These are phyloP conservation scores for Quercus robur DNA, from an alignment of 306 rosid genomes.

Conservation along the genomic window DNA sequence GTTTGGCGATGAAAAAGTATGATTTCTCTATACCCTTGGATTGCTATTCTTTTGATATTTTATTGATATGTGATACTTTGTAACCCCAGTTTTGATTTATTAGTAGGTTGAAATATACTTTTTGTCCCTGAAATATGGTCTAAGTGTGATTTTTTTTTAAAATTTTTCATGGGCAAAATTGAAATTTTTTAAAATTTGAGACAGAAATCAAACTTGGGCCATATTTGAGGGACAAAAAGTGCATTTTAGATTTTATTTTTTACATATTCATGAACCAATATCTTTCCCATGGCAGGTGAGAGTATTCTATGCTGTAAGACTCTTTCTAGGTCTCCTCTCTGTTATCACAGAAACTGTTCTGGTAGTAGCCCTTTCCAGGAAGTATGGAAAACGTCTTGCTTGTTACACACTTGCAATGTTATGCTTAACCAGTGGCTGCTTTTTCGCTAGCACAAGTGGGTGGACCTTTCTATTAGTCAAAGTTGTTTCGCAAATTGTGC, in stretches of 20 bases:
- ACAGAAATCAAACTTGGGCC: too few relatives aligned
- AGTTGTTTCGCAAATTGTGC: not conserved
- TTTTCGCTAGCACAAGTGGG: conserved; percentile 98
- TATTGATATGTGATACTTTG: not conserved
- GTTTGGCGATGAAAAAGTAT: conserved; percentile 78
- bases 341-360: conserved; percentile 77
- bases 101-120: too few relatives aligned
- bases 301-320: conserved; percentile 89
- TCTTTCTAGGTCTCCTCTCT: conserved; percentile 81
- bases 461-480: conserved; percentile 13
- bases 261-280: conserved; percentile 13
- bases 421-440: conserved; percentile 94
- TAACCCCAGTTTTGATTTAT: too few relatives aligned
- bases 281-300: conserved; percentile 56
- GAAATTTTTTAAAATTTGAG: too few relatives aligned
- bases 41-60: conserved; percentile 8
- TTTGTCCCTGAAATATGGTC: too few relatives aligned
- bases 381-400: conserved; percentile 89
- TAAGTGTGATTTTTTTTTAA: too few relatives aligned
- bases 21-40: conserved; percentile 15
- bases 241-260: not conserved
- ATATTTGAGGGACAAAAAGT: too few relatives aligned
- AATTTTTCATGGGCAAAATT: too few relatives aligned
- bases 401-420: conserved; percentile 95
- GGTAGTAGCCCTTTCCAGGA: conserved; percentile 83